These are phyloP conservation scores for Paratinospora sagittata DNA, from an alignment of 164 flowering plant genomes.

Conservation along the genomic window DNA sequence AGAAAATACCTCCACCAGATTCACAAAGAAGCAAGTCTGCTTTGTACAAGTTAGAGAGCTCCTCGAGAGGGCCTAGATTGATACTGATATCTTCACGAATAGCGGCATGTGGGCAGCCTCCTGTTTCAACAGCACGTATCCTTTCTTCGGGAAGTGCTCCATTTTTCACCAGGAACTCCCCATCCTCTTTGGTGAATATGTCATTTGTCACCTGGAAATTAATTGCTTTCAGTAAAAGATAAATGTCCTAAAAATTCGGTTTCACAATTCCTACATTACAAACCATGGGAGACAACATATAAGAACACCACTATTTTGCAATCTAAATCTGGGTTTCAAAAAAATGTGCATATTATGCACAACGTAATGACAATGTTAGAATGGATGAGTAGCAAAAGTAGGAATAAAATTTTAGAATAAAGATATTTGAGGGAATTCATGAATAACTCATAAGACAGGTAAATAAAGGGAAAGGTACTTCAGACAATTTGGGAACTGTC, in stretches of 20 bases:
- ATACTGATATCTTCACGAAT: conserved; percentile 98
- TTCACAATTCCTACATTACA: background rate
- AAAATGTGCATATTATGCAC: too few species aligned
- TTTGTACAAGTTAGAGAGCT: conserved; percentile 81
- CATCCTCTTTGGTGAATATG: conserved; percentile 96
- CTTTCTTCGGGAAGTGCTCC: conserved; percentile 97
- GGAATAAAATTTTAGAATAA: too few species aligned
- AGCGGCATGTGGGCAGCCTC: conserved; percentile 99
- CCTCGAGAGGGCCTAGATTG: conserved; percentile 95
- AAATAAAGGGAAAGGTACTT: too few species aligned
- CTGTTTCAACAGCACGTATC: conserved; percentile 97
- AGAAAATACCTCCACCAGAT: conserved; percentile 89
- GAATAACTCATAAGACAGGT: too few species aligned
- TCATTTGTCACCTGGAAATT: conserved; percentile 82
- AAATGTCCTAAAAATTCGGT: background rate
- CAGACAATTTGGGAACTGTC: too few species aligned
- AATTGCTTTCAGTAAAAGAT: background rate
- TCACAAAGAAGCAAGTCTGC: conserved; percentile 94
- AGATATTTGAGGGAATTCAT: too few species aligned
- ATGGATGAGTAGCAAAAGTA: too few species aligned
- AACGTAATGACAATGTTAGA: too few species aligned
- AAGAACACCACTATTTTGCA: too few species aligned
- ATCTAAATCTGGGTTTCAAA: too few species aligned
- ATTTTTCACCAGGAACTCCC: conserved; percentile 86
- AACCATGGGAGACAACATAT: background rate